Base-by-base conservation (phyloP, 2,329 filamentous ascomycete species). In the Sporothrix schenckii region DNA sequence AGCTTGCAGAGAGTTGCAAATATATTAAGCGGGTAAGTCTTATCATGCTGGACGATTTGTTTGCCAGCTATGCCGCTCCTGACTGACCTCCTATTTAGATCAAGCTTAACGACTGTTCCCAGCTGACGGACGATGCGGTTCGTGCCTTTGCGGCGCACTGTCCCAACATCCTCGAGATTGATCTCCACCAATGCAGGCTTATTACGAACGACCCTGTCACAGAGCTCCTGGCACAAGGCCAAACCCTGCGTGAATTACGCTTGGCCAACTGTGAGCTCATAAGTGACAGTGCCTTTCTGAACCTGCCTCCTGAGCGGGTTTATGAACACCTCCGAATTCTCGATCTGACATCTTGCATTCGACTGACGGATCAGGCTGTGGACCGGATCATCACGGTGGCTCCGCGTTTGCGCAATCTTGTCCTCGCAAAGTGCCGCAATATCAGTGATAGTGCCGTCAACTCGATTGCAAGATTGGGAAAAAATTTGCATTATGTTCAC, bases 401-500 rank as follows among this genome's bases (percentile, higher is more conserved):
- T 4, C 95, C 95, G 6, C 89, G 94, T 13, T 85, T 99, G 68
- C 90, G 95, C 68, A 98, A 98, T 77, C 84, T 99, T 3, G 94
- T 99, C 6, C 86, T 99, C 19, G 93, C 94, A 74, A 99, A 99
- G 81, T 99, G 95, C 80, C 88, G 91, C 74, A 91, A 94, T 76
- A 92, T 99, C 76, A 98, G 95, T 1, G 94, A 99, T 80, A 86
- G 88, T 61, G 91, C 94, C 10, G 93, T 99, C 10, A 85, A 91
- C 75, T 91, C 94, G 70, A 98, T 99, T 73, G 91, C 93, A 70
- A 90, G 88, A 75, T 86, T 99, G 4, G 93, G 94, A 73, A 98
- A 97, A 83, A 99, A 98, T 76, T 83, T 99, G 69, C 95, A 99
- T 80, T 98, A 97, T 79, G 90, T 99, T 68, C 95, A 99, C 77